Evolutionary conservation across 768 basidiomycete genomes (phyloP), one percentile per base, ranked within the genome.

Genomic region (Tricholoma sp.): DNA sequence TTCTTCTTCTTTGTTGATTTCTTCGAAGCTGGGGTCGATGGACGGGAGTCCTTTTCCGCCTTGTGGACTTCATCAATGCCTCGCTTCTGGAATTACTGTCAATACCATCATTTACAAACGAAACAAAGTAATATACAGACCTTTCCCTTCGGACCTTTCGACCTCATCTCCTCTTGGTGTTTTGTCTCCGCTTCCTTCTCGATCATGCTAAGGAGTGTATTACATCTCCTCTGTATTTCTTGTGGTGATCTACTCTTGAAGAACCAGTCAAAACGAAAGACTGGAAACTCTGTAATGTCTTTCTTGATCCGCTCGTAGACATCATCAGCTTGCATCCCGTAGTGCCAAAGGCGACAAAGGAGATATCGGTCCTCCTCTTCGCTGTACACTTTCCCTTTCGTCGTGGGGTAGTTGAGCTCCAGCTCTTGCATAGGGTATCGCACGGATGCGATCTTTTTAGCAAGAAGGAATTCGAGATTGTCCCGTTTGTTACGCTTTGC

Each of bases 241-340:
- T 91, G 86, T 2, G 92, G 86, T 10, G 89, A 91, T 54, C 96
- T 76, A 61, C 91, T 93, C 77, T 96, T 95, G 80, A 94, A 89
- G 76, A 97, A 98, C 96, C 94, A 98, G 66, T 98, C 94, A 64
- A 98, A 98, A 18, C 95, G 79, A 76, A 98, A 99, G 12, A 95
- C 89, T 1, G 96, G 95, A 72, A 94, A 98, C 72, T 98, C 95
- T 13, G 85, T 88, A 60, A 98, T 94, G 70, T 98, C 96, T 70
- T 88, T 85, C 81, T 96, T 97, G 73, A 98, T 97, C 53, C 87
- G 75, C 66, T 99, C 96, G 65, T 94, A 97, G 24, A 93, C 89
- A 63, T 97, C 94, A 50, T 91, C 91, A 13, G 80, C 74, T 54
- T 87, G 85, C 80, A 98, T 86, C 20, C 94, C 94, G 61, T 98